Evolutionary conservation across 2,329 filamentous ascomycete species (phyloP), one percentile per base, ranked within the genome.

Genomic region (Calonectria multiphialidica): DNA sequence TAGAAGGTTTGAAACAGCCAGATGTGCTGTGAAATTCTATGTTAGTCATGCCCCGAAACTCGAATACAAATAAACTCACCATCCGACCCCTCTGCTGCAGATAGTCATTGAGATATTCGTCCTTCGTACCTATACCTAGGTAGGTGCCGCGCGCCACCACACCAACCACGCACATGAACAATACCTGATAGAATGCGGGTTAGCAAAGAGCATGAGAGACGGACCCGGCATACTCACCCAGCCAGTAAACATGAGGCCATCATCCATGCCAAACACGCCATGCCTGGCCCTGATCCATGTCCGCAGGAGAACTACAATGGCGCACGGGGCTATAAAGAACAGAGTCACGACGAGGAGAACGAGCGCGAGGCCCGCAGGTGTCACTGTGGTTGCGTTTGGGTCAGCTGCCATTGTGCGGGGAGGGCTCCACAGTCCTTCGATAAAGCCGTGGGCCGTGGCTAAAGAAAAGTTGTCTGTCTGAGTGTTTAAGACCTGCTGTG

Each of bases 361-460:
- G 15, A 62, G 69, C n/a, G 30, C 69, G 21, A 71, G 69, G 16
- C 69, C 69, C 16, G 28, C 28, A 15, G 68, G 68, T n/a, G 57
- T n/a, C 13, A 71, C 44, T 6, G n/a, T 44, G 5, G 44, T 62
- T 21, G 23, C 55, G 21, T 35, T 49, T 33, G 68, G 25, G 16
- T 71, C 62, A n/a, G 47, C 42, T 55, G 68, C n/a, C 68, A 71
- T 71, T 33, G 25, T 50, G 49, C 49, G 25, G 8, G 8, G 18
- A 28, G 10, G 49, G 25, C 49, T 53, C 49, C 49, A 53, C 49
- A 25, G 28, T 21, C 5, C 1, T 28, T 33, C 49, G 18, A 18
- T 10, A 53, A 33, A 33, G 15, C 28, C 28, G 30, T 33, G 28
- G 49, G 15, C 28, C 28, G 30, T 33, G 28, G 49, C 25, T 23